Conservation (phyloP, 495 filamentous ascomycete species). For the Aspergillus homomorphus region DNA sequence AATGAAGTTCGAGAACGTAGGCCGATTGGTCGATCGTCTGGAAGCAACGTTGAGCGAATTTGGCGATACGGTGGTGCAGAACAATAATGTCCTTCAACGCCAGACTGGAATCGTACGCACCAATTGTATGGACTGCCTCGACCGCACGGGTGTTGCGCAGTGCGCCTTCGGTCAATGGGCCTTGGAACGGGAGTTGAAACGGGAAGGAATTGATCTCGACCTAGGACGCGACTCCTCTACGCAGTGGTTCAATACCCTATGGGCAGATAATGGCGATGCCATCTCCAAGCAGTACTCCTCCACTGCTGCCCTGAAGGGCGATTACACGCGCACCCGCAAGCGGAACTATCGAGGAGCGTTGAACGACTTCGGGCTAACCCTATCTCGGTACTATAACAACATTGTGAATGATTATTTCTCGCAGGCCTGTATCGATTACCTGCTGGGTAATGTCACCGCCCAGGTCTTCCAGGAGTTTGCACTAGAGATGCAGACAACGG, state of each 20-base stretch:
- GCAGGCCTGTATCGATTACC: conserved; percentile 88
- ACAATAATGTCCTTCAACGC: conserved; percentile 45
- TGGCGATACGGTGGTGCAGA: conserved; percentile 59
- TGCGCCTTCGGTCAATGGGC: conserved; percentile 76
- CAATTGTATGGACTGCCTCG: conserved; percentile 97
- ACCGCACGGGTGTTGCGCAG: conserved; percentile 91
- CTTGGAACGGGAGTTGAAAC: conserved; percentile 70
- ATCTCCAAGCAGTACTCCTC: conserved; percentile 71
- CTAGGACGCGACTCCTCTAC: conserved; percentile 67
- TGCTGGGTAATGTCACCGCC: conserved; percentile 82
- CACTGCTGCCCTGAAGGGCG: conserved; percentile 90
- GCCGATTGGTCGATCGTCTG: conserved; percentile 68
- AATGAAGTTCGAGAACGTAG: conserved; percentile 96
- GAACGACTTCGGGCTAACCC: conserved; percentile 86
- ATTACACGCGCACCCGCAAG: conserved; percentile 88
- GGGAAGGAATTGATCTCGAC: conserved; percentile 69
- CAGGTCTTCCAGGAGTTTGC: conserved; percentile 90
- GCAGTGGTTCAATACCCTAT: conserved; percentile 89
- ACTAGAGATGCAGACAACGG: conserved; percentile 77
- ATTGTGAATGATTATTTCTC: conserved; percentile 96
- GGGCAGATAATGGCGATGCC: conserved; percentile 86
- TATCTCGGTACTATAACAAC: conserved; percentile 67
- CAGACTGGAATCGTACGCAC: conserved; percentile 80
- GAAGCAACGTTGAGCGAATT: conserved; percentile 58
- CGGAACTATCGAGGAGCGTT: conserved; percentile 87